Conservation (phyloP, 192 early-diverging fungal species). For the Linnemannia zychae region DNA sequence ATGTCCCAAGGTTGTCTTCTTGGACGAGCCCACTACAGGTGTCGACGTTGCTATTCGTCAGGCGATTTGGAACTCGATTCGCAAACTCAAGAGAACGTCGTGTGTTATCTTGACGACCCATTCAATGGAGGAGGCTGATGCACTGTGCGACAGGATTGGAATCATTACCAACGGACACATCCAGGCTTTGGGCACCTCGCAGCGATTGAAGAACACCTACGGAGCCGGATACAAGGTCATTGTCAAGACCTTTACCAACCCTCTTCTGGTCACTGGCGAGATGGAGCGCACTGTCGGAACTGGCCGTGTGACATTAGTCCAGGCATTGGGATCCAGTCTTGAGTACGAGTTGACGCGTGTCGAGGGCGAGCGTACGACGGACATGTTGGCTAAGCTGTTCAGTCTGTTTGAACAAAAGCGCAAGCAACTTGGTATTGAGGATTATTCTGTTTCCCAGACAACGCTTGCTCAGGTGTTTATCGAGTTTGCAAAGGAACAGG, state of each 20-base stretch:
- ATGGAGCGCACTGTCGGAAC: conserved; percentile 22
- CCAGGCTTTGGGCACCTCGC: conserved; percentile 59
- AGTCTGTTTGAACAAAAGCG: conserved; percentile 58
- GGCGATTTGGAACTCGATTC: conserved; percentile 66
- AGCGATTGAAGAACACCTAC: conserved; percentile 64
- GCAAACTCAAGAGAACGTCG: conserved; percentile 48
- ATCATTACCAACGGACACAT: conserved; percentile 65
- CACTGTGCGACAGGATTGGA: conserved; percentile 62
- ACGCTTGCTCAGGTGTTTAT: conserved; percentile 76
- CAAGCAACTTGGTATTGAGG: conserved; percentile 51
- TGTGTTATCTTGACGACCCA: conserved; percentile 60
- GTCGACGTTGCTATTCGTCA: conserved; percentile 70
- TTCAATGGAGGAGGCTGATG: conserved; percentile 63
- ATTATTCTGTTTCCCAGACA: conserved; percentile 72
- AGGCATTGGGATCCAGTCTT: conserved; percentile 52
- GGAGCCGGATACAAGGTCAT: conserved; percentile 64
- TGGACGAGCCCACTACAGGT: conserved; percentile 90
- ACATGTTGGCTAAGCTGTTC: conserved; percentile 64
- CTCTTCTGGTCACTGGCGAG: conserved; percentile 23
- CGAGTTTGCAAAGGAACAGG: conserved; percentile 68
- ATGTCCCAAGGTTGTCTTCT: conserved; percentile 80
- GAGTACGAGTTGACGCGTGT: conserved; percentile 56
- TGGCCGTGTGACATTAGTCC: conserved; percentile 43
- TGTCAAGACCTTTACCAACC: conserved; percentile 31
- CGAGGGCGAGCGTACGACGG: conserved; percentile 46